phyloP scores from a whole-genome alignment of 768 basidiomycete species.

The Boletus rufocinnamomeus region DNA sequence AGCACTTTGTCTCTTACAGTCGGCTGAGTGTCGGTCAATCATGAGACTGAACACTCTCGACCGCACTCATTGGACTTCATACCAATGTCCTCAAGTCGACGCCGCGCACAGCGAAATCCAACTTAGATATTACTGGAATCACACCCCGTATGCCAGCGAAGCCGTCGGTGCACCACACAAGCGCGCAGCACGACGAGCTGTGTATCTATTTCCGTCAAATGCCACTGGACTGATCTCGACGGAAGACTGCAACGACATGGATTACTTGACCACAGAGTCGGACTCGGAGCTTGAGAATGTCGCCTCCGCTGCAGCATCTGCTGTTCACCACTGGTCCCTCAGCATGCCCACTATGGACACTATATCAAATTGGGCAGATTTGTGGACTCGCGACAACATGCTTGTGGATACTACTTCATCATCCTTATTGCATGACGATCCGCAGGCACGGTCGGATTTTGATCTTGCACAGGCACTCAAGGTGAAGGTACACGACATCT shows the following conservation, averaged over 20 bases:
- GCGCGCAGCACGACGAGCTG: not conserved
- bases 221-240: not conserved
- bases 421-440: not conserved
- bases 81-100: no score
- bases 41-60: conserved; percentile 27
- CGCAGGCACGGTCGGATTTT: not conserved
- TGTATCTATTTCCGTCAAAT: not conserved
- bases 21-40: conserved; percentile 36
- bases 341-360: not conserved
- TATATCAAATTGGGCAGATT: not conserved
- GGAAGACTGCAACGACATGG: not conserved
- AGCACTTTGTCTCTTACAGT: conserved; percentile 36
- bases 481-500: not conserved
- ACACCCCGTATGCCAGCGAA: no score
- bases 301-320: not conserved
- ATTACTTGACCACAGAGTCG: not conserved
- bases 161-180: not conserved
- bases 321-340: conserved; percentile 2
- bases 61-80: no score
- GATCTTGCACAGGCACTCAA: not conserved
- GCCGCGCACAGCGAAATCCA: no score
- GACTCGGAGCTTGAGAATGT: not conserved
- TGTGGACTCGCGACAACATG: not conserved
- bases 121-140: no score
- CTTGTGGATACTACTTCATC: not conserved